A percentile compares a stretch with the other conserved stretches of the same genome.
Conservation (phyloP, 345 rosid species). For the Citrus reticulata region DNA sequence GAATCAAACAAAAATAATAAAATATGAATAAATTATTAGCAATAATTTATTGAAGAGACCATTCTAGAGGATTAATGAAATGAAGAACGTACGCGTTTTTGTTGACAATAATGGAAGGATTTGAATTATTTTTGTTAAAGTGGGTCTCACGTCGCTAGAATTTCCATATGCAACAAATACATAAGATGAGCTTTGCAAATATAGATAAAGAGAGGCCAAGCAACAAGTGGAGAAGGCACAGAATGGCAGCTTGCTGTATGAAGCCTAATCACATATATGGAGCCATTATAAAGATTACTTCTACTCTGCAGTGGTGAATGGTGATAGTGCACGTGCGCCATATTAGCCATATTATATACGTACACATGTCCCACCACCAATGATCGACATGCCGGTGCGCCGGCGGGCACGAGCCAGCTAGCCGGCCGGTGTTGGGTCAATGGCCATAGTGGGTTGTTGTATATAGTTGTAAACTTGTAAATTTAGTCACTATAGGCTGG, state of each 20-base stretch:
- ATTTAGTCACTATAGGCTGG: neutral
- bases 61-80: neutral
- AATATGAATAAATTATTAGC: no score
- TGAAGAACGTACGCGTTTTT: neutral
- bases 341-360: neutral
- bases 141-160: neutral
- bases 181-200: neutral
- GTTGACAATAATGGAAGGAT: neutral
- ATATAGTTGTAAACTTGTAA: neutral
- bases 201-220: neutral
- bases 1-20: neutral
- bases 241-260: neutral
- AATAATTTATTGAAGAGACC: no score
- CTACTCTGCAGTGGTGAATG: neutral
- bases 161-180: neutral
- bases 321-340: neutral
- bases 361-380: neutral
- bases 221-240: neutral
- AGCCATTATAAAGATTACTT: neutral
- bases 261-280: neutral
- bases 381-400: neutral
- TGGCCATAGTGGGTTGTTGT: neutral
- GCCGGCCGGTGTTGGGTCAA: neutral
- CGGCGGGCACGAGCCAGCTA: neutral
- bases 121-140: neutral